phyloP scores from a whole-genome alignment of 2,329 filamentous ascomycete species.

The Zymoseptoria tritici region DNA sequence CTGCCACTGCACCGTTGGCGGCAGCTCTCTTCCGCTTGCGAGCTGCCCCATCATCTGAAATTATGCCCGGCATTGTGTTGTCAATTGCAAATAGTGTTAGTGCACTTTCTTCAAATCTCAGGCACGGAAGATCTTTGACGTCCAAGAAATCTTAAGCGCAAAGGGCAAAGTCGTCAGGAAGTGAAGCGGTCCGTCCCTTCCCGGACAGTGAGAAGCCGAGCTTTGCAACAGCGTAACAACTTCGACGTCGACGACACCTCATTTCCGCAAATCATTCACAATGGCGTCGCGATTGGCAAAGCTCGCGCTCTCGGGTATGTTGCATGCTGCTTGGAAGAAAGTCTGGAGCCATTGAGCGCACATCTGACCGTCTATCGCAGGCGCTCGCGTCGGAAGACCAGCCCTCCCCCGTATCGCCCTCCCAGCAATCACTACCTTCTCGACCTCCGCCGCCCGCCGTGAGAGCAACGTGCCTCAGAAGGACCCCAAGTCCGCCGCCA shows the following conservation, averaged over 20 bases:
- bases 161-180: neutral
- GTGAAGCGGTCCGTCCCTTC: neutral
- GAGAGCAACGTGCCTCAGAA: slow-evolving; percentile 59
- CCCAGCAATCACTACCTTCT: slow-evolving; percentile 63
- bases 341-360: slow-evolving; percentile 10
- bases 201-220: neutral
- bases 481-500: slow-evolving; percentile 93
- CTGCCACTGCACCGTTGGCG: slow-evolving; percentile 10
- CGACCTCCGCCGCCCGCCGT: slow-evolving; percentile 60
- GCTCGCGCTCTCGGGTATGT: slow-evolving; percentile 80
- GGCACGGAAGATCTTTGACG: neutral
- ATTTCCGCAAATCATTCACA: slow-evolving; percentile 41
- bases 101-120: neutral
- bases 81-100: neutral
- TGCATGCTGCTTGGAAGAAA: neutral
- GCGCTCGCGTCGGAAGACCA: slow-evolving; percentile 40
- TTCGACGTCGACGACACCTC: slow-evolving; percentile 7
- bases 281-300: slow-evolving; percentile 98
- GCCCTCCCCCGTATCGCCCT: slow-evolving; percentile 66
- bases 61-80: slow-evolving; percentile 31
- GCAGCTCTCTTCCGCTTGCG: slow-evolving; percentile 39
- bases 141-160: neutral
- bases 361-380: slow-evolving; percentile 23
- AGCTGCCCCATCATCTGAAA: slow-evolving; percentile 22
- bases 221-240: neutral